Conservation (phyloP, 768 basidiomycete genomes). For the Cystofilobasidium bisporidii region DNA sequence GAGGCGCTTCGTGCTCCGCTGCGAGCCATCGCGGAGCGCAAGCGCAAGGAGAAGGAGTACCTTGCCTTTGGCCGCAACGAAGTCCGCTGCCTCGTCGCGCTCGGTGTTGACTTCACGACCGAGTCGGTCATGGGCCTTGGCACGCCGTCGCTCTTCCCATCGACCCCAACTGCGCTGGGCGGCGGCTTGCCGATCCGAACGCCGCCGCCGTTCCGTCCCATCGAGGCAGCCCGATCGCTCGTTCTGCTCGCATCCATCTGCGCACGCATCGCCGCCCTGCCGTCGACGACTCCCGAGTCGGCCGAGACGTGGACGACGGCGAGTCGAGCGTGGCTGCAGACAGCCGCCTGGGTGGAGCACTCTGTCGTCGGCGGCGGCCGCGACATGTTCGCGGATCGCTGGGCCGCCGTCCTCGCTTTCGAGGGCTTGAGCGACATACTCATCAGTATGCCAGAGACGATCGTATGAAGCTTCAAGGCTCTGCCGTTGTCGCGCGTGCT, state of each 20-base stretch:
- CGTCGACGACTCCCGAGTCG: background rate
- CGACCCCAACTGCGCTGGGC: background rate
- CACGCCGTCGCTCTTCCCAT: background rate
- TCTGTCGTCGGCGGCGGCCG: background rate
- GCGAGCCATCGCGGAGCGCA: background rate
- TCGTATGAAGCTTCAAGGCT: no score
- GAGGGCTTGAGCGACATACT: background rate
- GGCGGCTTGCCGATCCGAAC: background rate
- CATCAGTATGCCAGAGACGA: background rate
- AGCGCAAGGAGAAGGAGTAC: conserved; percentile 12
- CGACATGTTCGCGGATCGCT: background rate
- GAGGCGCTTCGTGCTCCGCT: conserved; percentile 7
- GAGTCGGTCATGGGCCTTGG: conserved; percentile 1
- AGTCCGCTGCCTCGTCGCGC: background rate
- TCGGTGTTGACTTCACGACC: conserved; percentile 7
- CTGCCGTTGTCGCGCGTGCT: no score
- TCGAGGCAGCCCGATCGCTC: conserved; percentile 11
- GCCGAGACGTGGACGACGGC: background rate
- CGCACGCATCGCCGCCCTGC: background rate
- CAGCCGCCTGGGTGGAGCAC: background rate
- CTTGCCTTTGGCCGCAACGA: conserved; percentile 8
- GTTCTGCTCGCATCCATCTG: conserved; percentile 6
- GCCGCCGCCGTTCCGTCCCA: background rate
- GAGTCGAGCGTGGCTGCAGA: background rate
- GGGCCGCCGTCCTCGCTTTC: background rate